These are phyloP conservation scores for Populus alba DNA, from an alignment of 345 rosid genomes.

Conservation along the genomic window DNA sequence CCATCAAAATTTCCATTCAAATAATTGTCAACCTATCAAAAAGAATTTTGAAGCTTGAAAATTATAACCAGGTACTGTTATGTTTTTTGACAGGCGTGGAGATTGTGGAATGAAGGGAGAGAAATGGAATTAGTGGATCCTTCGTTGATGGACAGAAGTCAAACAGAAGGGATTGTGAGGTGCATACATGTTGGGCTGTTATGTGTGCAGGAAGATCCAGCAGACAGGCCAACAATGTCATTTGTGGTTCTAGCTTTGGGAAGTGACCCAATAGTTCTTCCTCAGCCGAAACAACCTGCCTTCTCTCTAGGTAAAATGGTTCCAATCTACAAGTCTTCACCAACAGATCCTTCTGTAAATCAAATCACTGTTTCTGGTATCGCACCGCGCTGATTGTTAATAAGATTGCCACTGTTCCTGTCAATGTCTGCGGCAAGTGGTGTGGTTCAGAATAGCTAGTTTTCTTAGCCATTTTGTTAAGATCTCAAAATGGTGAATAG, in stretches of 20 bases:
- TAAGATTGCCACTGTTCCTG: too few species aligned
- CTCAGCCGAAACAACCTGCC: background rate
- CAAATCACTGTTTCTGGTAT: background rate
- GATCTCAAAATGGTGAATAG: too few species aligned
- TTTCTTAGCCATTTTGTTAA: too few species aligned
- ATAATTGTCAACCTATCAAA: too few species aligned
- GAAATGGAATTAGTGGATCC: background rate
- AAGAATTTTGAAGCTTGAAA: background rate
- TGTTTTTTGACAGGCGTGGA: background rate
- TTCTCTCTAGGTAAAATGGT: background rate
- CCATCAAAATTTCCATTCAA: background rate
- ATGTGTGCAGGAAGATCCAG: background rate
- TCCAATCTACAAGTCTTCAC: background rate
- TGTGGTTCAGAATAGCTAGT: too few species aligned
- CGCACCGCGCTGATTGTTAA: background rate
- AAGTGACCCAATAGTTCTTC: background rate
- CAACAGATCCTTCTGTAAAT: background rate
- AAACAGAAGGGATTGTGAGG: background rate
- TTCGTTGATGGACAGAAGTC: background rate
- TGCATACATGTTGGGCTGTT: background rate
- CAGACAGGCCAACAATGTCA: background rate
- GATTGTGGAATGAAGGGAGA: background rate
- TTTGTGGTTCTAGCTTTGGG: background rate
- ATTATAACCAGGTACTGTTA: background rate
- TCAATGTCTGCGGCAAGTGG: too few species aligned